A percentile compares a stretch with the other conserved stretches of the same genome.
Evolutionary conservation across 345 rosid genomes (phyloP).

Genomic region (Pseudoturritis turrita): DNA sequence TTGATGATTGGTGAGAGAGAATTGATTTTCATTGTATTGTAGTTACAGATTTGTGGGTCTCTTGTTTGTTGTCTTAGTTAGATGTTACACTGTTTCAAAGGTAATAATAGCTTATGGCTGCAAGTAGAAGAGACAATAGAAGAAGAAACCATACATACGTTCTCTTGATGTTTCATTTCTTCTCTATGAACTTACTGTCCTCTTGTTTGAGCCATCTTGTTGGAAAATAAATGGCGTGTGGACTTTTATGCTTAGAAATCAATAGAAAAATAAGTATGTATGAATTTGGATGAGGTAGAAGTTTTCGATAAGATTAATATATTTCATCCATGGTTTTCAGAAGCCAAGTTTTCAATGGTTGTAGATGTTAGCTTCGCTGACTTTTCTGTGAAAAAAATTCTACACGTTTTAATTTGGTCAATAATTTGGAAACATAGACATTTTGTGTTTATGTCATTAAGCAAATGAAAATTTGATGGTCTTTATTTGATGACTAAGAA

Average conservation of each 20-base stretch:
- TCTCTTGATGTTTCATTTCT: constrained; percentile 9
- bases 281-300: not conserved
- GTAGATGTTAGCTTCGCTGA: constrained; percentile 4
- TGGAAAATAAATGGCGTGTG: constrained; percentile 7
- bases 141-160: not conserved
- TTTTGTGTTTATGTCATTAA: constrained; percentile 6
- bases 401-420: constrained; percentile 18
- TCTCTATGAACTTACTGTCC: constrained; percentile 12
- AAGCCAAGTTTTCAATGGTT: constrained; percentile 3
- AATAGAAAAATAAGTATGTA: not conserved
- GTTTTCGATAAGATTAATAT: not conserved
- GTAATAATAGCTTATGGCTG: not conserved
- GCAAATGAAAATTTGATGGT: not conserved
- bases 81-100: not conserved
- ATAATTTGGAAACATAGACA: constrained; percentile 8
- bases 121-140: constrained; percentile 1
- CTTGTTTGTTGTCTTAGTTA: constrained; percentile 7
- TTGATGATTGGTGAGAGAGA: not conserved
- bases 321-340: constrained; percentile 11
- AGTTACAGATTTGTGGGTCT: not conserved
- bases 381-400: not conserved
- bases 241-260: constrained; percentile 8
- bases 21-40: not conserved
- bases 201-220: constrained; percentile 1
- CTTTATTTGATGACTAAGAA: not conserved